A percentile compares a stretch with the other conserved stretches of the same genome.
Conservation (phyloP, 768 basidiomycete genomes). For the Solioccasus polychromus region DNA sequence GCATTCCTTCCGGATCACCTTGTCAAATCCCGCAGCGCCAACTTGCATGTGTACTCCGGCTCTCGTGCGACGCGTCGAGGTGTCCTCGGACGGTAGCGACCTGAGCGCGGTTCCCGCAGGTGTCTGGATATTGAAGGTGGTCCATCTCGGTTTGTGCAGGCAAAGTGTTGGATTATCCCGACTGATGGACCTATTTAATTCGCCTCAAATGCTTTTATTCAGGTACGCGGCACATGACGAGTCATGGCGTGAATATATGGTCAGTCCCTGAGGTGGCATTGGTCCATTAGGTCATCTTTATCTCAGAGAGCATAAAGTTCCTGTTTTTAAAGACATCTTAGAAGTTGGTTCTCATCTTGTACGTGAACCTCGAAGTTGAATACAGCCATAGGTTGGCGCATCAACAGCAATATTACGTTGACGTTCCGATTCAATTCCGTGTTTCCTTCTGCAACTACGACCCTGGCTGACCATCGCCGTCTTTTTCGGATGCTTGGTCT, state of each 20-base stretch:
- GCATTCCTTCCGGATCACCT: slow-evolving; percentile 14
- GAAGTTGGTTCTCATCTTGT: slow-evolving; percentile 35
- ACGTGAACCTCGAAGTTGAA: slow-evolving; percentile 2
- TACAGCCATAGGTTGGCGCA: no score
- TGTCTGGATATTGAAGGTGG: slow-evolving; percentile 4
- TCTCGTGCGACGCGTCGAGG: neutral
- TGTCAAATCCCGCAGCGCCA: slow-evolving; percentile 3
- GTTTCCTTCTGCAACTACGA: slow-evolving; percentile 20
- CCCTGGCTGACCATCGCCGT: neutral
- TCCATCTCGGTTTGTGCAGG: slow-evolving; percentile 2
- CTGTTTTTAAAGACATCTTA: no score
- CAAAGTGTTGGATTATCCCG: slow-evolving; percentile 27
- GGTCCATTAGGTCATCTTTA: no score
- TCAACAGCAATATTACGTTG: slow-evolving; percentile 39
- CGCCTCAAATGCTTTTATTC: slow-evolving; percentile 40
- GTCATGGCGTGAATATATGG: no score
- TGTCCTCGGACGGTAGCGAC: neutral
- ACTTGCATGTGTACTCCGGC: slow-evolving; percentile 12
- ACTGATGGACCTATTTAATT: slow-evolving; percentile 38
- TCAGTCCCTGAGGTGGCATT: no score
- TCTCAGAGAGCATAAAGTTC: no score
- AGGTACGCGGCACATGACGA: no score
- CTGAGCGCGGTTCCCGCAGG: no score
- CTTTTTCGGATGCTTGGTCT: neutral
- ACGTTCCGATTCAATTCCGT: slow-evolving; percentile 32